These are phyloP conservation scores for Pseudohyphozyma bogoriensis DNA, from an alignment of 768 basidiomycete genomes.

Conservation along the genomic window DNA sequence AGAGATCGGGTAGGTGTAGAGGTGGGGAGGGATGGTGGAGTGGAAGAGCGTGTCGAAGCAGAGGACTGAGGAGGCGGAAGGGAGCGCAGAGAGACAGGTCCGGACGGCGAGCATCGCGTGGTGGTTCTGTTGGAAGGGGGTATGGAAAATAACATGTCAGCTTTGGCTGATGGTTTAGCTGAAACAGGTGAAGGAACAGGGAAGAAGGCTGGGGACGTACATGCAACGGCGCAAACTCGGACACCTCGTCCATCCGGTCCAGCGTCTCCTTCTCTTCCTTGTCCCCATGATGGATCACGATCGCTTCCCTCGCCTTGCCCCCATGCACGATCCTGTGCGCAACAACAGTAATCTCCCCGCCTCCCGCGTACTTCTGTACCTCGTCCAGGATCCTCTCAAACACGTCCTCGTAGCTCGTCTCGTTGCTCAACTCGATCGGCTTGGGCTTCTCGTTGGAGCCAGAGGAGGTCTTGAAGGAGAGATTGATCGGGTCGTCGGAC, in stretches of 20 bases:
- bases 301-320: conserved; percentile 62
- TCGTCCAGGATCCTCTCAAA: conserved; percentile 40
- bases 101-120: conserved; percentile 42
- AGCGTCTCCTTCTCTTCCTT: conserved; percentile 63
- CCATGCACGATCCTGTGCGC: conserved; percentile 82
- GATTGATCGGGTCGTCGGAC: conserved; percentile 6
- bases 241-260: conserved; percentile 39
- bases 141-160: not conserved
- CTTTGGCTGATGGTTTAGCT: not conserved
- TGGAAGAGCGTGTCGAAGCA: conserved; percentile 87
- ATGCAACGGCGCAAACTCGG: conserved; percentile 27
- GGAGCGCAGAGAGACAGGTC: conserved; percentile 53
- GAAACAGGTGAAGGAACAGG: not conserved
- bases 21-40: conserved; percentile 59
- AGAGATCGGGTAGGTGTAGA: conserved; percentile 66
- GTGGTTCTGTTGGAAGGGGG: conserved; percentile 40
- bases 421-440: conserved; percentile 24
- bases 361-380: conserved; percentile 30
- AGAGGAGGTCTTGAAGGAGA: conserved; percentile 2
- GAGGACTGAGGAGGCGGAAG: conserved; percentile 61
- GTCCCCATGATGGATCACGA: conserved; percentile 56
- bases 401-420: conserved; percentile 35
- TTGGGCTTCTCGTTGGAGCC: conserved; percentile 26
- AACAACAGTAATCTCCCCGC: conserved; percentile 48
- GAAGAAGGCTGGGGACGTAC: conserved; percentile 7